Conservation (phyloP, 2,329 filamentous ascomycete genomes). For the Spiromastix sp. region DNA sequence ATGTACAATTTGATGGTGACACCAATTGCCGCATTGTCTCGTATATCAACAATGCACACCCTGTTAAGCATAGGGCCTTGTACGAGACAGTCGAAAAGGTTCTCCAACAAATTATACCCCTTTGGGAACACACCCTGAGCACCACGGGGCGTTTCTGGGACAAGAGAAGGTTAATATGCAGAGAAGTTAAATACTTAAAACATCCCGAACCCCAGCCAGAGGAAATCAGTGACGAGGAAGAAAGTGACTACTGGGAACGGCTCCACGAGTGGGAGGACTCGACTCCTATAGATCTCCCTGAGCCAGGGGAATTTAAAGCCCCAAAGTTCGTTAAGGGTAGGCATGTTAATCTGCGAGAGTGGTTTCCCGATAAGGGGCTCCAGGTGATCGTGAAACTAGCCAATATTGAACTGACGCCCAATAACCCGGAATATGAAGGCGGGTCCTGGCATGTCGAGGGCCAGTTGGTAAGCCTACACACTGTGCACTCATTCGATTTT, state of each 20-base stretch:
- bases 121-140: conserved; percentile 23
- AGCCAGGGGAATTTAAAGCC: neutral
- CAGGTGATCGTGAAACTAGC: conserved; percentile 56
- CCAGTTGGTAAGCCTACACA: conserved; percentile 19
- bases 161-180: neutral
- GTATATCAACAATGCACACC: conserved; percentile 34
- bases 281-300: neutral
- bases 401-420: conserved; percentile 48
- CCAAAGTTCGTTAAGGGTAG: neutral
- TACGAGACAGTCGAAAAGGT: conserved; percentile 25
- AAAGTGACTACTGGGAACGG: conserved; percentile 5
- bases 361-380: conserved; percentile 33
- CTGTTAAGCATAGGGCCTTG: conserved; percentile 17
- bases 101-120: conserved; percentile 20
- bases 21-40: conserved; percentile 16
- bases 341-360: conserved; percentile 11
- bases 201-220: conserved; percentile 12
- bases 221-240: conserved; percentile 12
- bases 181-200: conserved; percentile 6
- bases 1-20: conserved; percentile 18
- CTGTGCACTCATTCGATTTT: neutral
- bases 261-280: conserved; percentile 5
- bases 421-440: conserved; percentile 43
- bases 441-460: conserved; percentile 40
- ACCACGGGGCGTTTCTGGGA: conserved; percentile 6